phyloP scores from a whole-genome alignment of 345 rosid genomes.

The Eucalyptus cloeziana region DNA sequence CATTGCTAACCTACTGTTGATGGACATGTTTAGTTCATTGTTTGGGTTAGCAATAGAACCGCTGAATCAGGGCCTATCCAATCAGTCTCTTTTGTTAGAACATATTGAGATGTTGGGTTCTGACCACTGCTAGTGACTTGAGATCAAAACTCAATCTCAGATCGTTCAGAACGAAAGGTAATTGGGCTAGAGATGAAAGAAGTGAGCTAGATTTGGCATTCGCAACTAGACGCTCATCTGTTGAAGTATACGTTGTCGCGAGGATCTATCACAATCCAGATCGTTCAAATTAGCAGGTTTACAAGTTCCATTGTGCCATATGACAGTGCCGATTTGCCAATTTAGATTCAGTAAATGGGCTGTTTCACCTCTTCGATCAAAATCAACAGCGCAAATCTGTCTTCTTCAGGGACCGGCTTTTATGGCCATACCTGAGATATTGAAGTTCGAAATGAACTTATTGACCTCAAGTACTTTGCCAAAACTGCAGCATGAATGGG shows the following conservation, averaged over 20 bases:
- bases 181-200: not conserved
- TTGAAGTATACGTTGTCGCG: not conserved
- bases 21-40: not conserved
- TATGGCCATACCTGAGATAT: not conserved
- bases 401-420: not conserved
- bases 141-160: not conserved
- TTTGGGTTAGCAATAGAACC: not conserved
- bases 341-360: not conserved
- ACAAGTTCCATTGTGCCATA: not conserved
- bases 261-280: not conserved
- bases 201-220: not conserved
- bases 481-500: not conserved
- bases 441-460: not conserved
- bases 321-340: not conserved
- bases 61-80: not conserved
- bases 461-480: not conserved
- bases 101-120: not conserved
- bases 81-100: not conserved
- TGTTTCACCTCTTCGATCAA: not conserved
- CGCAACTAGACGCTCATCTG: not conserved
- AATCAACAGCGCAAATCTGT: not conserved
- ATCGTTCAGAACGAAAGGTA: not conserved
- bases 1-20: not conserved
- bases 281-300: not conserved
- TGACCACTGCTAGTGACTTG: not conserved